Evolutionary conservation across 2,329 filamentous ascomycete genomes (phyloP), one percentile per base, ranked within the genome.

Genomic region (Clonostachys solani): DNA sequence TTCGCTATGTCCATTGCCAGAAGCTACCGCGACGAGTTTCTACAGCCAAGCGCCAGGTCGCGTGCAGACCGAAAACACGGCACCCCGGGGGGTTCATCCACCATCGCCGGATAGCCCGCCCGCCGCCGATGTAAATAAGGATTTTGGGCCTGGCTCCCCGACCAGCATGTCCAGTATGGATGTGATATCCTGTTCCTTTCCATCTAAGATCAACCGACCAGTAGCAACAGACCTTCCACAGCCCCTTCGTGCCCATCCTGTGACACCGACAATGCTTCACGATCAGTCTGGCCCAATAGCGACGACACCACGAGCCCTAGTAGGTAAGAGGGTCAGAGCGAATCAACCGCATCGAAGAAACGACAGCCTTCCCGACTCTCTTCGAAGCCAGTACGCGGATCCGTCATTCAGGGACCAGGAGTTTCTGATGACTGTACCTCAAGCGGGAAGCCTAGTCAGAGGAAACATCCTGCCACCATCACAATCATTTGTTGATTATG

Each of bases 331-430:
- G 15, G 72, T 80, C 8, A 77, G 81, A 15, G 76, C 81, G 17
- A 65, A 68, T 10, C 76, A 79, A 52, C 64, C 72, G 4, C 91
- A 96, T 66, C 92, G 90, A 64, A 84, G 91, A 18, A 95, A 89
- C 60, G 90, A 86, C 44, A 96, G 92, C 62, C 86, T 94, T 56
- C 89, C 87, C 0, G 89, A 96, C 66, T 92, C 92, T 2, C 65
- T 92, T 45, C 76, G 90, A 55, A 88, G 94, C 65, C 84, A 70
- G 67, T 80, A 64, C 18, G 64, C 66, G 6, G 77, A 80, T 42
- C 60, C 73, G 5, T 61, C 74, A 3, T 72, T 73, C 52, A 79
- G 77, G 52, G 78, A 78, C 18, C 69, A 74, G 5, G 80, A 84
- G 49, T 67, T 84, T 15, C 65, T 83, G 13, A 75, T 85, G 52